Base-by-base conservation (phyloP, 352 stramenopile genomes). In the Aphanomyces invadans region DNA sequence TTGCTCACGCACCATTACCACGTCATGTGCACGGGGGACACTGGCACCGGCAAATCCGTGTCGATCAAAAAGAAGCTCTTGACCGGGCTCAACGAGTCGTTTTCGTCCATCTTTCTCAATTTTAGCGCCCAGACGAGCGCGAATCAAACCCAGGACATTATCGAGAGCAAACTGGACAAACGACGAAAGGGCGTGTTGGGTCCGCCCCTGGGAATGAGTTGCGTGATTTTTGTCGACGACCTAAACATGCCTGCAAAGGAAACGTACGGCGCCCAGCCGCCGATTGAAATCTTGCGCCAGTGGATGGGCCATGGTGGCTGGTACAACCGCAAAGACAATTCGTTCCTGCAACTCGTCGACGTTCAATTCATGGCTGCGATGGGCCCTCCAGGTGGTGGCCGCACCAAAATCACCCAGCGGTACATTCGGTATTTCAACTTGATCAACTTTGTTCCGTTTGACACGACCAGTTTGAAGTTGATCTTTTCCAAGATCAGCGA, bases 181-280 rank as follows among this genome's bases (percentile, higher is more conserved):
- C 81, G 92, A 1, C 87, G 92, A 12, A 98, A 98, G 64, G 90
- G 89, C 4, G 89, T 98, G 9, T 68, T 97, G 3, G 92, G 90
- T 0, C 91, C 92, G 23, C 89, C 90, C 0, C 72, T 97, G 0
- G 92, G 92, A 1, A 89, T 94, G 65, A 96, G 74, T 49, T 96
- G 86, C 44, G 79, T 97, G 32, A 88, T 97, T 31, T 97, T 98
- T 66, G 90, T 98, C 0, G 91, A 98, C 67, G 92, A 98, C 59
- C 76, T 98, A 19, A 98, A 98, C 70, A 97, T 98, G 92, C 92
- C 92, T 0, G 88, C 89, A 0, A 97, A 97, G 62, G 92, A 98
- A 68, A 95, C 88, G 45, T 98, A 97, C 62, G 92, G 92, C 7
- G 91, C 90, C 2, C 92, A 98, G 66, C 92, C 92, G 15, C 90